A percentile compares a stretch with the other conserved stretches of the same genome.
These are phyloP conservation scores for Hypoxylon sp. DNA, from an alignment of 2,329 filamentous ascomycete genomes.

Conservation along the genomic window DNA sequence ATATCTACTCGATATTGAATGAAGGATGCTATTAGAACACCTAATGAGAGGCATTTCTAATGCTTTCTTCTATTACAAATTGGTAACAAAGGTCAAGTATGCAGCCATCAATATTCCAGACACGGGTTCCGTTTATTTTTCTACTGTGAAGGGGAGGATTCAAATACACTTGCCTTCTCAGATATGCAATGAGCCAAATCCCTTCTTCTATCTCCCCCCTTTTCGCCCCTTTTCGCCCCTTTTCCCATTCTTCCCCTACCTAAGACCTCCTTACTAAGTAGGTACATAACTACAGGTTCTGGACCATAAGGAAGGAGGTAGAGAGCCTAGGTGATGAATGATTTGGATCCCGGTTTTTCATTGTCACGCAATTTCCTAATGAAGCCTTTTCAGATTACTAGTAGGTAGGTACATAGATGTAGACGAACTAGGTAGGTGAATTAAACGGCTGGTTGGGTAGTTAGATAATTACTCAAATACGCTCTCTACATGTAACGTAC, in stretches of 20 bases:
- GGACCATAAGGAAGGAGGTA: background rate
- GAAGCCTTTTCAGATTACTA: background rate
- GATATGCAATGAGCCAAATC: background rate
- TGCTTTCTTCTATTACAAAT: background rate
- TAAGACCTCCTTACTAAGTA: background rate
- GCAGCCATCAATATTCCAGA: background rate
- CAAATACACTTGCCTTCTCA: background rate
- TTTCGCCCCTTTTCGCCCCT: background rate
- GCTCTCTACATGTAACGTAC: background rate
- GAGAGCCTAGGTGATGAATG: background rate
- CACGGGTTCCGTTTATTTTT: background rate
- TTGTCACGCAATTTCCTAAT: background rate
- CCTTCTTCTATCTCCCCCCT: background rate
- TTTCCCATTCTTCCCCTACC: background rate
- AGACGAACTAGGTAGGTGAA: background rate
- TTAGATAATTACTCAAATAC: background rate
- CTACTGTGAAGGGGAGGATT: background rate
- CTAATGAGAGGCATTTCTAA: background rate
- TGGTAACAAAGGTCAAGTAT: background rate
- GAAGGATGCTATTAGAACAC: background rate
- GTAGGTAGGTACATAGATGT: background rate
- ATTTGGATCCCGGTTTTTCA: no score
- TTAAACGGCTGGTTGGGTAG: background rate
- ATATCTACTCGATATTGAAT: background rate
- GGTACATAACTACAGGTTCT: background rate